A percentile compares a stretch with the other conserved stretches of the same genome.
Evolutionary conservation across 2,329 filamentous ascomycete genomes (phyloP).

Genomic region (Macrophomina phaseolina): DNA sequence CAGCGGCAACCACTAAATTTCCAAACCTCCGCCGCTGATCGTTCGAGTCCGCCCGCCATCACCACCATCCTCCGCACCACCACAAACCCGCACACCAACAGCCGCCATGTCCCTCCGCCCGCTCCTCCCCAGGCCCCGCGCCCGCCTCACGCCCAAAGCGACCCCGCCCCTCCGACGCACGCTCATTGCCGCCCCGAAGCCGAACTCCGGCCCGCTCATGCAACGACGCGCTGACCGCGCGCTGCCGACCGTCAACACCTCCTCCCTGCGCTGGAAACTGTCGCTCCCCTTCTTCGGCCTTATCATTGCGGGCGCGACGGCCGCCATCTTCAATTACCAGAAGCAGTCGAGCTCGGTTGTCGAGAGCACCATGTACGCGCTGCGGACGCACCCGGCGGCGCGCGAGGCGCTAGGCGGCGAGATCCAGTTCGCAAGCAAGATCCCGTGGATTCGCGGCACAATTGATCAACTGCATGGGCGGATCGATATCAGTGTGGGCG

Average conservation of each 20-base stretch:
- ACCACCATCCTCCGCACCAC: slow-evolving; percentile 3
- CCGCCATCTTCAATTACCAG: slow-evolving; percentile 99
- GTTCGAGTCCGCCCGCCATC: slow-evolving; percentile 1
- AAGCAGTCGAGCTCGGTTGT: slow-evolving; percentile 84
- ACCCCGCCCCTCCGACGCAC: slow-evolving; percentile 16
- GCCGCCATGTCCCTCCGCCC: background rate
- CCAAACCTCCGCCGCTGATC: slow-evolving; percentile 17
- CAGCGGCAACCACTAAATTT: slow-evolving; percentile 13
- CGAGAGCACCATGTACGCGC: slow-evolving; percentile 86
- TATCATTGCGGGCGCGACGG: slow-evolving; percentile 71
- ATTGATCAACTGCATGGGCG: slow-evolving; percentile 93
- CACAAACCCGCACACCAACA: background rate
- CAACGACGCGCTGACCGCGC: slow-evolving; percentile 29
- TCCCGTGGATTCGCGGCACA: slow-evolving; percentile 62
- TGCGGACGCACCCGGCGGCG: slow-evolving; percentile 78
- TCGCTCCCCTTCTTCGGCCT: slow-evolving; percentile 82
- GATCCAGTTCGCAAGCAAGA: slow-evolving; percentile 56
- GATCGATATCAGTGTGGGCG: slow-evolving; percentile 86
- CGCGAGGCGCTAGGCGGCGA: slow-evolving; percentile 80
- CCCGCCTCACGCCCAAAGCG: background rate
- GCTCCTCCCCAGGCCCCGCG: background rate
- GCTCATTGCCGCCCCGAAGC: slow-evolving; percentile 29
- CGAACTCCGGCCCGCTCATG: slow-evolving; percentile 28
- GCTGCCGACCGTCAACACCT: slow-evolving; percentile 20
- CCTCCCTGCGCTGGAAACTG: slow-evolving; percentile 15